Conservation (phyloP, 495 filamentous ascomycete species). For the Lasiosphaeria ovina region DNA sequence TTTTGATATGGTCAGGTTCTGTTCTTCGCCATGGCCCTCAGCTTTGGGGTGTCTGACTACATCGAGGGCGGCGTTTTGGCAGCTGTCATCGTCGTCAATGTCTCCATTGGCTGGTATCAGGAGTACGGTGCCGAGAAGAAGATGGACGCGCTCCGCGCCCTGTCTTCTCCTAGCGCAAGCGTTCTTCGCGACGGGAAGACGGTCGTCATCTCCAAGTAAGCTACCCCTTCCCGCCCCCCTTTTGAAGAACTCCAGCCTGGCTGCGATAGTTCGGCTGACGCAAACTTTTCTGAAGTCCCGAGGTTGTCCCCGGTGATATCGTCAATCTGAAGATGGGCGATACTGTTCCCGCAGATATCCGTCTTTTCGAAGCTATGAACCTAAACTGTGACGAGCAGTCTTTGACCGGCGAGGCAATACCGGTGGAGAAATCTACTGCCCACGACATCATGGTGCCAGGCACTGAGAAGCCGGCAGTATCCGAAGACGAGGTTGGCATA, state of each 20-base stretch:
- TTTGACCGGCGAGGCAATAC: constrained; percentile 69
- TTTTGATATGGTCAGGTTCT: constrained; percentile 57
- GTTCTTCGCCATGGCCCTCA: constrained; percentile 78
- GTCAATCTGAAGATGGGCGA: constrained; percentile 79
- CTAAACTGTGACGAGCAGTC: constrained; percentile 43
- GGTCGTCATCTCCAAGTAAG: constrained; percentile 59
- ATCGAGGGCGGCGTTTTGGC: constrained; percentile 82
- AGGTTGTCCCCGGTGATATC: constrained; percentile 82
- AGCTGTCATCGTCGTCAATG: constrained; percentile 78
- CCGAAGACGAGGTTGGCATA: constrained; percentile 54
- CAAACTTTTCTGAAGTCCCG: constrained; percentile 43
- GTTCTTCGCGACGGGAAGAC: constrained; percentile 71
- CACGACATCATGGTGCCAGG: constrained; percentile 34
- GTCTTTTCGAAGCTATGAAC: constrained; percentile 77
- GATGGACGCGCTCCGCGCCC: constrained; percentile 73
- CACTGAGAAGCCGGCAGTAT: constrained; percentile 27
- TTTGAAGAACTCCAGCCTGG: constrained; percentile 12
- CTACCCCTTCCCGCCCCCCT: not conserved
- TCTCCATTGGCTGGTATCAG: constrained; percentile 75
- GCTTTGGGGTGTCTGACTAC: constrained; percentile 75
- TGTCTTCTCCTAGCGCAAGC: constrained; percentile 76
- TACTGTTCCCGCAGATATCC: constrained; percentile 74
- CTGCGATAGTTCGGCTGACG: not conserved
- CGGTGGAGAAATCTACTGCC: constrained; percentile 34
- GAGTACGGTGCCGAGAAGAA: constrained; percentile 85